Evolutionary conservation across 305 asterid genomes (phyloP), one percentile per base, ranked within the genome.

Genomic region (Fraxinus albicans): DNA sequence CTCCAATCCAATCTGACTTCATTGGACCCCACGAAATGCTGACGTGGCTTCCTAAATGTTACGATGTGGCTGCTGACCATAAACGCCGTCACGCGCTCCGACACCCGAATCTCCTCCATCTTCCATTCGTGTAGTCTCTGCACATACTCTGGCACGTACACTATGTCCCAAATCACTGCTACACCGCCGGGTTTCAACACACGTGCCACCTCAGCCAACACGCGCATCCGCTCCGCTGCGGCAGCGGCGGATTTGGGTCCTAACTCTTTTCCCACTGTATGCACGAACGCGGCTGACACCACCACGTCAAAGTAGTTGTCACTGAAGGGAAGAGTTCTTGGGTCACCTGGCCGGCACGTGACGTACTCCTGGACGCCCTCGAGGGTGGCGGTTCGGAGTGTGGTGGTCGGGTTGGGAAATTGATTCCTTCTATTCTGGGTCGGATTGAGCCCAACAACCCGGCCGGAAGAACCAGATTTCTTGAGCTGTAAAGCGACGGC

Each of bases 291-390:
- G 13, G 98, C 98, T 60, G 99, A 96, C 19, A 92, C 98, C 89
- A 96, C 98, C 87, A 96, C 99, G 87, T 96, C 98, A 86, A 94
- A 96, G 90, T 88, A 94, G 58, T 89, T 87, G 83, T 96, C 98
- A 80, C 84, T 87, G 87, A 96, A 96, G 12, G 99, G 99, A 17
- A 96, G 90, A 35, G 91, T 91, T 67, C 97, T 72, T 0, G 99
- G 98, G 86, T 96, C 98, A 2, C 99, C 99, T 0, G 94, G 88
- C 87, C 99, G 87, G 97, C 99, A 96, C 13, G 99, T 96, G 85
- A 96, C 99, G 75, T 96, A 96, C 76, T 96, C 97, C 84, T 96
- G 97, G 1, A 96, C 99, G 25, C 99, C 98, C 78, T 96, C 99
- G 8, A 91, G 78, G 67, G 93, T 93, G 1, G 99, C 99, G 31